Base-by-base conservation (phyloP, 768 basidiomycete genomes). In the Kwoniella sp. region DNA sequence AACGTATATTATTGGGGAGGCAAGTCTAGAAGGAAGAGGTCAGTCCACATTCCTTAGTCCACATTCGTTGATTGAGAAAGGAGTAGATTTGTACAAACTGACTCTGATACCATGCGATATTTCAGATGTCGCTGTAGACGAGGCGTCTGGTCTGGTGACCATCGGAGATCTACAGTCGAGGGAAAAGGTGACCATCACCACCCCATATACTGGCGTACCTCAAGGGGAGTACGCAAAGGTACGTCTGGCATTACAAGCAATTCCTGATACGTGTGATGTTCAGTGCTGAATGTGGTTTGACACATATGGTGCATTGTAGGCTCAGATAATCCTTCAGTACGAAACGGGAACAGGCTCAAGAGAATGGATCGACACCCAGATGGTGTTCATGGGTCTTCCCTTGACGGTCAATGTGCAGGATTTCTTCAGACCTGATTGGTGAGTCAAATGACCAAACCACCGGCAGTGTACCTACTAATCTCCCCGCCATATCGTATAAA, bases 331-430 rank as follows among this genome's bases (percentile, higher is more conserved):
- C 33, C 84, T 89, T 19, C 86, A 88, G 55, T 98, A 96, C 78
- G 82, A 79, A 6, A 90, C 90, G 0, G 73, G 71, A 6, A 68
- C 55, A 1, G 62, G 59, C 0, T 9, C 51, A 0, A 52, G 69
- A 56, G 52, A 47, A 26, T 73, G 58, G 33, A 64, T 67, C 25
- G 68, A 72, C 44, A 61, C 52, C 10, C 67, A 69, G 57, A 64
- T 17, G 25, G 54, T 77, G 3, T 83, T 85, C 15, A 87, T 88
- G 7, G 84, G 88, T 0, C 83, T 97, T 2, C 94, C 95, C 0
- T 83, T 99, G 48, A 86, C 89, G 2, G 90, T 97, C 62, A 96
- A 94, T 62, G 95, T 98, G 0, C 90, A 97, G 80, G 96, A 99
- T 77, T 94, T 92, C 80, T 97, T 98, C 83, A 87, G 95, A 22